Evolutionary conservation across 306 rosid species (phyloP), one percentile per base, ranked within the genome.

Genomic region (Sicyos baderoa): DNA sequence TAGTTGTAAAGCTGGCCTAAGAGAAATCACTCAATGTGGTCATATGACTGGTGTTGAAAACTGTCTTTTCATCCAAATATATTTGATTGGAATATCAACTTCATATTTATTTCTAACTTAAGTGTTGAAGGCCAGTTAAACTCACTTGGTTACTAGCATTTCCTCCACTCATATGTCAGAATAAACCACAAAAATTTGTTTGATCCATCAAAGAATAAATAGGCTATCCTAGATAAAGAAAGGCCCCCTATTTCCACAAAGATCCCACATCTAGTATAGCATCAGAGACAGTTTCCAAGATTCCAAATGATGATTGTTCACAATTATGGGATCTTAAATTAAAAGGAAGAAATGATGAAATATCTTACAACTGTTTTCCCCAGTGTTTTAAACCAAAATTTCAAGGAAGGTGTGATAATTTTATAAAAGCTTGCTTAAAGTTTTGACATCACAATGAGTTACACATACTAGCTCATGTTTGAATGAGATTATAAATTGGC

Each of bases 1-100:
- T 50, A 72, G 74, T 72, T 76, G 58, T 70, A 67, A 74, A 70
- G 65, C 54, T 44, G 27, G 51, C 13, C 66, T 29, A 27, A 59
- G 15, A 18, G 29, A 57, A 42, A 25, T 25, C 64, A 57, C 63
- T 15, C 64, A 4, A 57, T 13, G 19, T 57, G 42, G 64, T 27
- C 65, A 59, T 59, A 29, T 27, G 48, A 58, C 66, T 61, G 45
- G 50, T 9, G 25, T 37, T 62, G 50, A 40, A 62, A 62, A 62
- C n/a, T n/a, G 9, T 16, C 6, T 32, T 25, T 17, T 49, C 50
- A 37, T 17, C 16, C 15, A 37, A 62, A 35, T 37, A 40, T 21
- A 37, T 35, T 37, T n/a, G n/a, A n/a, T n/a, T n/a, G 68, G 63
- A 57, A 25, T 23, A 9, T 25, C 40, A 57, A 57, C 18, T 37